These are phyloP conservation scores for Melanomma pulvis-pyrius DNA, from an alignment of 495 filamentous ascomycete species.

Conservation along the genomic window DNA sequence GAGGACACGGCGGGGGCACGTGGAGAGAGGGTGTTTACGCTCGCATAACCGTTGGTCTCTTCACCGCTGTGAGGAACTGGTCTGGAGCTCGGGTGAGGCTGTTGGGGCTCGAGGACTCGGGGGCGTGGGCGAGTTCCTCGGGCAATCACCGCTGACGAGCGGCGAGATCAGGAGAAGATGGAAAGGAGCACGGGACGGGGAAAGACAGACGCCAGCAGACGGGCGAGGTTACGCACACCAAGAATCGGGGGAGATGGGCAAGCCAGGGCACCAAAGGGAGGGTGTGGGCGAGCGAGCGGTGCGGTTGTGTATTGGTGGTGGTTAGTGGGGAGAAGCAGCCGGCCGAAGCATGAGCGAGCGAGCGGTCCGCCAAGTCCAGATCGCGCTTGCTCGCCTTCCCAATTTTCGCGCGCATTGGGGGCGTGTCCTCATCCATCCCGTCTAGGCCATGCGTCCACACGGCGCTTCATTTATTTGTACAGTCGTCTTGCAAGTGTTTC, in stretches of 20 bases:
- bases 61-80: neutral
- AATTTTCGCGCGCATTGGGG: slow-evolving; percentile 4
- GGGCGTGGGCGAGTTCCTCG: slow-evolving; percentile 17
- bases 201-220: slow-evolving; percentile 17
- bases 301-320: slow-evolving; percentile 3
- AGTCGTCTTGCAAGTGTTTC: slow-evolving; percentile 21
- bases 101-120: neutral
- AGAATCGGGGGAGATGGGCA: neutral
- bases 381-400: slow-evolving; percentile 11
- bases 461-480: slow-evolving; percentile 2
- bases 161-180: slow-evolving; percentile 32
- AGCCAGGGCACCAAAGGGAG: neutral
- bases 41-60: slow-evolving; percentile 15
- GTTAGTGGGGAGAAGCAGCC: neutral
- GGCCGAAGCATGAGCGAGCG: neutral
- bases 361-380: neutral
- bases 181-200: neutral
- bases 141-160: slow-evolving; percentile 27
- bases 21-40: neutral
- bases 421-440: neutral
- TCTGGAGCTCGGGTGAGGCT: neutral
- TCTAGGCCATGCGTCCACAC: slow-evolving; percentile 5
- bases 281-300: neutral
- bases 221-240: neutral
- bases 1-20: slow-evolving; percentile 28